Percentiles rank a stretch among this genome's conserved stretches.
Conservation (phyloP, 257 asterid species). For the Galeopsis tetrahit region DNA sequence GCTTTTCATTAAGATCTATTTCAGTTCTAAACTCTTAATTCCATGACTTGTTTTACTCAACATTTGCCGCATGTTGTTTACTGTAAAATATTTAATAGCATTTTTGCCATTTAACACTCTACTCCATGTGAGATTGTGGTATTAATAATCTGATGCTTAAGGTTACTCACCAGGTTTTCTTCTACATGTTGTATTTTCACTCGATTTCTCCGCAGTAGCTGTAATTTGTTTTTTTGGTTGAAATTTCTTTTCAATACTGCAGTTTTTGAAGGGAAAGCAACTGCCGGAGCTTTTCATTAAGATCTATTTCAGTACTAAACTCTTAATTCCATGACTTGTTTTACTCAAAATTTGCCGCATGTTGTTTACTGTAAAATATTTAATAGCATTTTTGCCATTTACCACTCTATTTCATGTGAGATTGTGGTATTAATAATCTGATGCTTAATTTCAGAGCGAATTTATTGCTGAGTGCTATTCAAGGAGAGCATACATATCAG, state of each 20-base stretch:
- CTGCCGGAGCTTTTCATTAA: not conserved
- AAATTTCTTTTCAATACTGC: no score
- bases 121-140: not conserved
- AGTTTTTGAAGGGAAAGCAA: not conserved
- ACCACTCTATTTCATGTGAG: not conserved
- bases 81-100: not conserved
- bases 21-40: not conserved
- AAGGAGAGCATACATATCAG: slow-evolving; percentile 89
- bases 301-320: not conserved
- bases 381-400: not conserved
- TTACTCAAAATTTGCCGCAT: not conserved
- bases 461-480: slow-evolving; percentile 92
- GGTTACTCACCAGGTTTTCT: slow-evolving; percentile 89
- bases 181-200: not conserved
- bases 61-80: not conserved
- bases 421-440: slow-evolving; percentile 21
- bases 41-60: not conserved
- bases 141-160: slow-evolving; percentile 27
- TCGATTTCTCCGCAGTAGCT: not conserved
- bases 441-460: slow-evolving; percentile 70
- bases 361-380: not conserved
- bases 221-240: not conserved
- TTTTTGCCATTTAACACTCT: not conserved
- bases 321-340: not conserved
- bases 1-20: not conserved